Conservation (phyloP, 345 rosid genomes). For the Raphanus sativus region DNA sequence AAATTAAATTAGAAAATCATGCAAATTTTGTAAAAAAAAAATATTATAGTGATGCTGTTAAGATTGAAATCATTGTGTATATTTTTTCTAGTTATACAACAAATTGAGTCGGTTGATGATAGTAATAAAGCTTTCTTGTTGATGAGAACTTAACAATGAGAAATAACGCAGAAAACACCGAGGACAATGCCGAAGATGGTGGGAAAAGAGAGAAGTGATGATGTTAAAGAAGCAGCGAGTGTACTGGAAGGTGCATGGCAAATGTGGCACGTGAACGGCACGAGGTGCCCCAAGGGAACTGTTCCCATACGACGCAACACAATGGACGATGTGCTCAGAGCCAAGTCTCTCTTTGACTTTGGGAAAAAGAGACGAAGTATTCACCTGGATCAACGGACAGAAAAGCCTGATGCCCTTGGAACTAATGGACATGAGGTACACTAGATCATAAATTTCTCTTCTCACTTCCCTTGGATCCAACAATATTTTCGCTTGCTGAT, state of each 20-base stretch:
- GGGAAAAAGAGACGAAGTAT: slow-evolving; percentile 53
- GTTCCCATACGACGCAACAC: slow-evolving; percentile 88
- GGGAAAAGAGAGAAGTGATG: slow-evolving; percentile 35
- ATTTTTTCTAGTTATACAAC: not conserved
- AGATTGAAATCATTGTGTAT: not conserved
- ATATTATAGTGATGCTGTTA: too few relatives aligned
- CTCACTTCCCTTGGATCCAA: not conserved
- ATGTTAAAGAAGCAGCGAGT: slow-evolving; percentile 21
- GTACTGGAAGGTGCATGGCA: slow-evolving; percentile 58
- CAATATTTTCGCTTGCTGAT: slow-evolving; percentile 1
- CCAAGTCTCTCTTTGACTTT: slow-evolving; percentile 85
- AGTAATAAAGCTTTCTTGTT: not conserved
- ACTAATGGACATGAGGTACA: slow-evolving; percentile 82
- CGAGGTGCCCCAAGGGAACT: slow-evolving; percentile 83
- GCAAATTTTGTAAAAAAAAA: too few relatives aligned
- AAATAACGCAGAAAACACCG: slow-evolving; percentile 56
- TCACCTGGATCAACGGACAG: slow-evolving; percentile 43
- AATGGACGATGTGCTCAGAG: slow-evolving; percentile 72
- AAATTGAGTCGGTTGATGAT: not conserved
- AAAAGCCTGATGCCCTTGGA: slow-evolving; percentile 74
- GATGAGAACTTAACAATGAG: not conserved
- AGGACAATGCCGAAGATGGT: slow-evolving; percentile 53
- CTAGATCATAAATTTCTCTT: not conserved
- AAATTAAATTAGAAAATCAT: too few relatives aligned
- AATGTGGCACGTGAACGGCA: slow-evolving; percentile 87